Conservation (phyloP, 2,329 filamentous ascomycete genomes). For the Trichoderma arundinaceum region DNA sequence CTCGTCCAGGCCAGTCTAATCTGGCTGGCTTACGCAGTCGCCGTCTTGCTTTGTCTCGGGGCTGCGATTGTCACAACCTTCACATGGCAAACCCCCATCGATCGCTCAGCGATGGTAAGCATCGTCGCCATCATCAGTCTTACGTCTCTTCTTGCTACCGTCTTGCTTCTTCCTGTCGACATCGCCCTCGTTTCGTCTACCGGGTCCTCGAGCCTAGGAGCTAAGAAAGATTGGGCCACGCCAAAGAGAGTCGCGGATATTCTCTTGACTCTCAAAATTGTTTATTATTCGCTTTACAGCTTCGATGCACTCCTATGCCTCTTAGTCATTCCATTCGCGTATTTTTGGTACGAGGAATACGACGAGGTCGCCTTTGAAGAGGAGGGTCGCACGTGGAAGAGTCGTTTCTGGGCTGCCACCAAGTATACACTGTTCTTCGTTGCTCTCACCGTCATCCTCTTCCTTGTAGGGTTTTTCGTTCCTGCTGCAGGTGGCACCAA, state of each 20-base stretch:
- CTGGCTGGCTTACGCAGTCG: conserved; percentile 91
- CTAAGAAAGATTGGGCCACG: conserved; percentile 94
- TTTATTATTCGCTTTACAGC: conserved; percentile 93
- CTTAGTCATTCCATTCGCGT: conserved; percentile 89
- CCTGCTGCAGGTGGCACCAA: conserved; percentile 74
- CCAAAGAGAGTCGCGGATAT: conserved; percentile 79
- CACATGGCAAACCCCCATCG: conserved; percentile 86
- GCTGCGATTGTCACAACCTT: conserved; percentile 86
- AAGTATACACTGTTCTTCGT: conserved; percentile 92
- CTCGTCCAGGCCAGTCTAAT: conserved; percentile 88
- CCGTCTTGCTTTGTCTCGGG: conserved; percentile 75
- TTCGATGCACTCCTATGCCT: conserved; percentile 89
- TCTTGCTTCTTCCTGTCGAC: conserved; percentile 91
- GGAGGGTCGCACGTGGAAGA: conserved; percentile 71
- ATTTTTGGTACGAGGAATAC: conserved; percentile 98
- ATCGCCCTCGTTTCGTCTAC: conserved; percentile 94
- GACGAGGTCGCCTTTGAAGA: conserved; percentile 89
- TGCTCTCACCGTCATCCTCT: conserved; percentile 77
- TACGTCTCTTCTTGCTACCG: conserved; percentile 85
- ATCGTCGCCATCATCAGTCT: conserved; percentile 85
- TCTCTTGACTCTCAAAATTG: conserved; percentile 77
- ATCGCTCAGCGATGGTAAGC: conserved; percentile 82
- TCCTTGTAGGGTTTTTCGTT: conserved; percentile 92
- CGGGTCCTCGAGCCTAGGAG: conserved; percentile 72
- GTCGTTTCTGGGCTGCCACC: conserved; percentile 79